A percentile compares a stretch with the other conserved stretches of the same genome.
phyloP scores from a whole-genome alignment of 352 stramenopile genomes.

The Phytophthora sansomeana region DNA sequence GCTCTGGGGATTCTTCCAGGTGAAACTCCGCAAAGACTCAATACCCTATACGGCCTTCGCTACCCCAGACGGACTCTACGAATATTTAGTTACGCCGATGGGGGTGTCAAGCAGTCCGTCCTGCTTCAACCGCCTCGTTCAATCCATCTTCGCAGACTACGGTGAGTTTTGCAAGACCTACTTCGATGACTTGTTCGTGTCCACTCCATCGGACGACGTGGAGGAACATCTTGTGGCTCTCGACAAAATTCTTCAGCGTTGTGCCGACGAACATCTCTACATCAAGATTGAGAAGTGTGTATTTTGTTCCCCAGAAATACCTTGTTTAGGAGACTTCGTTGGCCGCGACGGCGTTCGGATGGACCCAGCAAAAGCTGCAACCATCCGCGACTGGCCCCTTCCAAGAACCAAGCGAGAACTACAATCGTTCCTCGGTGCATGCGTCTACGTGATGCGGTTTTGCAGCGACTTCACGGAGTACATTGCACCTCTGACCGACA shows the following conservation, averaged over 20 bases:
- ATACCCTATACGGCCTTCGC: constrained; percentile 19
- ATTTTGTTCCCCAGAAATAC: no score
- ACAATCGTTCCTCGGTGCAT: constrained; percentile 19
- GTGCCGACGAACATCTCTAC: no score
- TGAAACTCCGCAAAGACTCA: not conserved
- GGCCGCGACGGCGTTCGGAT: no score
- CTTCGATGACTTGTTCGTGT: no score
- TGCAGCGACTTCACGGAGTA: constrained; percentile 5
- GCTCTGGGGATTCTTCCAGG: constrained; percentile 14
- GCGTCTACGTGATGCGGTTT: constrained; percentile 24
- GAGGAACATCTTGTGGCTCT: no score
- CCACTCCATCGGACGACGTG: no score
- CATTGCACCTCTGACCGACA: constrained; percentile 7
- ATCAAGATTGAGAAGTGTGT: no score
- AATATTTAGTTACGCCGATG: constrained; percentile 19
- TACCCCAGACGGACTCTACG: constrained; percentile 9
- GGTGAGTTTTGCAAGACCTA: no score
- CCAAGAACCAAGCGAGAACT: constrained; percentile 24
- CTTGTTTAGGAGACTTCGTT: no score
- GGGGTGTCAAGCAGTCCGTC: constrained; percentile 12
- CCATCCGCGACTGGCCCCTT: no score
- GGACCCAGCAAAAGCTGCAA: no score
- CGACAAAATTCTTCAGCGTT: no score
- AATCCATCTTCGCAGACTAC: not conserved
- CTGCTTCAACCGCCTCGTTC: constrained; percentile 14